Percentiles rank a stretch among this genome's conserved stretches.
These are phyloP conservation scores for Allodekkera sacchari DNA, from an alignment of 805 yeast genomes.

Conservation along the genomic window DNA sequence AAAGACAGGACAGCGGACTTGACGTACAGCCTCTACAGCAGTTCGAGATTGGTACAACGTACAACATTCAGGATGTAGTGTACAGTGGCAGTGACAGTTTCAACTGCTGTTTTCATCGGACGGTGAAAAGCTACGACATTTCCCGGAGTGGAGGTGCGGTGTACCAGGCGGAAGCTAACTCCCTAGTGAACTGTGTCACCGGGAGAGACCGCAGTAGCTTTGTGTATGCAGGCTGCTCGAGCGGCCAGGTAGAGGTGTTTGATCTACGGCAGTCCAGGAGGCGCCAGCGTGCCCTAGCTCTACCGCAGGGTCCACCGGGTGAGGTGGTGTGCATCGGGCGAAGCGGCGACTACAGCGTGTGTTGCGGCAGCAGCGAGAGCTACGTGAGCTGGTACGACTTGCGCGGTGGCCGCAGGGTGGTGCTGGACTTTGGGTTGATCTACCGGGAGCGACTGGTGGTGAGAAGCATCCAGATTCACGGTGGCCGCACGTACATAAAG, in stretches of 20 bases:
- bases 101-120: not conserved
- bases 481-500: too few relatives aligned
- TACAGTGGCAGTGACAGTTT: too few relatives aligned
- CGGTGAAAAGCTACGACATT: not conserved
- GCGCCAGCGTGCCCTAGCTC: too few relatives aligned
- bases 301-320: too few relatives aligned
- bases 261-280: slow-evolving; percentile 2
- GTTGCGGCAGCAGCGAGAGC: slow-evolving; percentile 2
- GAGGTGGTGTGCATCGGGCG: too few relatives aligned
- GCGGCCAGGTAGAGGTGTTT: slow-evolving; percentile 1
- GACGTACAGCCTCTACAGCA: too few relatives aligned
- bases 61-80: too few relatives aligned
- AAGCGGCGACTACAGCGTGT: not conserved
- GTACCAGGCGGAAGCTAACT: not conserved
- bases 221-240: slow-evolving; percentile 1
- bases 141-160: not conserved
- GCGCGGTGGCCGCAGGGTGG: not conserved
- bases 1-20: too few relatives aligned
- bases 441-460: slow-evolving; percentile 1
- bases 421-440: slow-evolving; percentile 2
- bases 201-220: not conserved
- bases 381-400: slow-evolving; percentile 2
- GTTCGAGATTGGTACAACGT: too few relatives aligned
- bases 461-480: not conserved
- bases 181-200: slow-evolving; percentile 1